Conservation (phyloP, 345 rosid species). For the Lagerstroemia speciosa region DNA sequence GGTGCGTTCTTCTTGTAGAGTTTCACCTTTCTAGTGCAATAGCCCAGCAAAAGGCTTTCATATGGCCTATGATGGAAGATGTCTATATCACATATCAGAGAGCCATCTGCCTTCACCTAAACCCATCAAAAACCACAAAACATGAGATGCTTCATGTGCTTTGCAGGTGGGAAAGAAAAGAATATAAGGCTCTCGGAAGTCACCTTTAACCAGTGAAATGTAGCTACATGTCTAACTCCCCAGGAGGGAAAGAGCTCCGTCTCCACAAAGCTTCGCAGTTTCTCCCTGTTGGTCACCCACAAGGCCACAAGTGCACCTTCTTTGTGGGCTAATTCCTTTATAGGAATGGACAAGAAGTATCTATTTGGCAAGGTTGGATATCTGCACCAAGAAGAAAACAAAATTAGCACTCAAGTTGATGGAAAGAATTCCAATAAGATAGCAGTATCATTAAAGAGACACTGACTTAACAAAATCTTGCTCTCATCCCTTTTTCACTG, state of each 20-base stretch:
- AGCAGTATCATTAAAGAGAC: not conserved
- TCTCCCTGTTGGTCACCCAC: conserved; percentile 92
- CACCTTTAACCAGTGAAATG: conserved; percentile 78
- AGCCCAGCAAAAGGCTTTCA: conserved; percentile 76
- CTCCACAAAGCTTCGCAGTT: conserved; percentile 56
- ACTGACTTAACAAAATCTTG: not conserved
- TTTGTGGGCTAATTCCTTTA: conserved; percentile 55
- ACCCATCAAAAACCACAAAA: conserved; percentile 7
- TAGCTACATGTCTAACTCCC: conserved; percentile 55
- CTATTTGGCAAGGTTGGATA: conserved; percentile 81
- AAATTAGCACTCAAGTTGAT: conserved; percentile 5
- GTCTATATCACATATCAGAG: conserved; percentile 63
- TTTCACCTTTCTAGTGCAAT: conserved; percentile 38
- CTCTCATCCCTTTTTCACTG: not conserved
- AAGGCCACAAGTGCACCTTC: conserved; percentile 82
- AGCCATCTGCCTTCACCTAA: conserved; percentile 78
- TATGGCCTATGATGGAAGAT: conserved; percentile 90
- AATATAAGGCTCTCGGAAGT: not conserved
- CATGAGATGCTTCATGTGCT: conserved; percentile 8
- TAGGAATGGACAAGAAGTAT: conserved; percentile 72
- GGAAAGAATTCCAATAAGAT: not conserved
- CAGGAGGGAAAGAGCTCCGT: conserved; percentile 70
- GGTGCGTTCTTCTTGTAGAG: not conserved
- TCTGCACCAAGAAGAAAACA: conserved; percentile 26
- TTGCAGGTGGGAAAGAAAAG: not conserved